Evolutionary conservation across 805 yeast species (phyloP), one percentile per base, ranked within the genome.

Genomic region (Citeromyces matritensis): DNA sequence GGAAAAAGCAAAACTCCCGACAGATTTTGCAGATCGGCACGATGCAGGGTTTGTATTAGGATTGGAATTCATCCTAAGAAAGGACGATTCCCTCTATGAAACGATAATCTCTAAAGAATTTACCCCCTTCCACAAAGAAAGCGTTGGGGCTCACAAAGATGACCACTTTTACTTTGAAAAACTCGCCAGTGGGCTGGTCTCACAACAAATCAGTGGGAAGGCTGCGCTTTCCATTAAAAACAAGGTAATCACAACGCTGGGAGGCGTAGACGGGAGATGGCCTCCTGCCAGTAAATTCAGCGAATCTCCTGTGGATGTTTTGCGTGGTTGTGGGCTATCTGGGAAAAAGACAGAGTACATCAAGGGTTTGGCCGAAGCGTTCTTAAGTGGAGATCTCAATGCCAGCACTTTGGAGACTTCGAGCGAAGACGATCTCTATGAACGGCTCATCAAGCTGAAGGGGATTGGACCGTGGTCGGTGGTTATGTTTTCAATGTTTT

Each of bases 391-490:
- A 2, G 47, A 46, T 2, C 46, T 58, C 1, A 45, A 55, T 2
- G 42, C 47, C 2, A 26, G 5, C 17, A n/a, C 17, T 12, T 26
- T 26, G 21, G 52, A 51, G 1, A 53, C 65, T 31, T 65, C 74
- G 37, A 27, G 36, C 3, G 60, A 66, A 30, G 66, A 65, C 2
- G 70, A 57, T 14, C 52, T 78, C 10, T 44, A 64, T 1, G 59
- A 59, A 12, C 65, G 63, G 35, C 49, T 77, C 33, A 63, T 66
- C 25, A 32, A 31, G 9, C 42, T 79, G 38, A 78, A 79, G 43
- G 93, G 93, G 0, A 65, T 81, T 11, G 93, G 91, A 0, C 63
- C 64, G 2, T 86, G 97, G 97, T 71, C 85, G 4, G 86, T 91
- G 0, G 79, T 78, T 33, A 86, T 86, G 95, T 86, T 84, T 50